A percentile compares a stretch with the other conserved stretches of the same genome.
Conservation (phyloP, 371 early-diverging fungal genomes). For the Mucor plumbeus region DNA sequence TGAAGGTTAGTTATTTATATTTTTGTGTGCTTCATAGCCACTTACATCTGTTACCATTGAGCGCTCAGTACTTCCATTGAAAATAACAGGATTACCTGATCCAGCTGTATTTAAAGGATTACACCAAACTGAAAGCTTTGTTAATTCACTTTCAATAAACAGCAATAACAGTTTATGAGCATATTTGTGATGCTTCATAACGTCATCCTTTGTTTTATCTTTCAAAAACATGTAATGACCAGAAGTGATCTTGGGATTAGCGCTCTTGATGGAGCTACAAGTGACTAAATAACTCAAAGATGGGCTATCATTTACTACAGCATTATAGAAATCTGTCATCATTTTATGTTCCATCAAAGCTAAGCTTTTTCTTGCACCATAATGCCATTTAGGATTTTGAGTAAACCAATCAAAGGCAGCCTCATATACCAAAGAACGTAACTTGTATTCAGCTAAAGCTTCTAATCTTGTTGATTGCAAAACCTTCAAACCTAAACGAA, state of each 20-base stretch:
- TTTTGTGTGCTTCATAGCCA: not conserved
- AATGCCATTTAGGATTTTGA: constrained; percentile 69
- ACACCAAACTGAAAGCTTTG: constrained; percentile 77
- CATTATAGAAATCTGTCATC: constrained; percentile 68
- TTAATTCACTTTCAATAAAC: constrained; percentile 83
- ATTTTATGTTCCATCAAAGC: constrained; percentile 71
- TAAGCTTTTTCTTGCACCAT: constrained; percentile 71
- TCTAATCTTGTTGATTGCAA: constrained; percentile 72
- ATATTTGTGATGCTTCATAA: constrained; percentile 26
- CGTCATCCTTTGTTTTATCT: constrained; percentile 39
- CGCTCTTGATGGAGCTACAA: constrained; percentile 45
- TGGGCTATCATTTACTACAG: constrained; percentile 72
- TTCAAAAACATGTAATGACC: constrained; percentile 54
- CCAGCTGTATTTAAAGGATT: constrained; percentile 61
- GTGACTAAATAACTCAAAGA: constrained; percentile 57
- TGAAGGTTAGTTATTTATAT: not conserved
- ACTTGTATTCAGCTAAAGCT: constrained; percentile 65
- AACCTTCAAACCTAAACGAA: constrained; percentile 80
- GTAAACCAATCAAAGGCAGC: constrained; percentile 81
- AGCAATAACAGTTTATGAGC: constrained; percentile 63
- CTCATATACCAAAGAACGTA: constrained; percentile 66
- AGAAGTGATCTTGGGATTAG: constrained; percentile 41
- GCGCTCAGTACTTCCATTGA: constrained; percentile 40
- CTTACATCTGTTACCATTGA: constrained; percentile 36
- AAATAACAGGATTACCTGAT: constrained; percentile 37